Conservation (phyloP, 495 filamentous ascomycete species). For the Rostrohypoxylon terebratum region DNA sequence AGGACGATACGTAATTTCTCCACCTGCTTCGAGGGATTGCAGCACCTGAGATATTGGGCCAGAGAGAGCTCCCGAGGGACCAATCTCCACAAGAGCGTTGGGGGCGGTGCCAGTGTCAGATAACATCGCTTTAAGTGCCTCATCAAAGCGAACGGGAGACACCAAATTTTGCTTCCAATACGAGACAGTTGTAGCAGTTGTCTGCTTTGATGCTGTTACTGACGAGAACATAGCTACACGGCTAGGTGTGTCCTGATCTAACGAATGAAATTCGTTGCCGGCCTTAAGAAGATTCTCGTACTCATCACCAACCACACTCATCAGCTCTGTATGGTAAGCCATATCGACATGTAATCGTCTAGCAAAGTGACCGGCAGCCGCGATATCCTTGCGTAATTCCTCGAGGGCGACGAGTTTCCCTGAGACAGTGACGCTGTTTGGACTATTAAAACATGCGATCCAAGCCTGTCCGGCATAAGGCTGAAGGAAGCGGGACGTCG, state of each 20-base stretch:
- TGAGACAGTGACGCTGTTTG: conserved; percentile 68
- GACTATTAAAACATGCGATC: conserved; percentile 65
- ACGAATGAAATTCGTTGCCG: background rate
- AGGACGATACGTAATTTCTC: conserved; percentile 40
- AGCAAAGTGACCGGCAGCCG: conserved; percentile 60
- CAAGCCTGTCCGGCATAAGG: conserved; percentile 29
- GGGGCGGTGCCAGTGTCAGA: conserved; percentile 14
- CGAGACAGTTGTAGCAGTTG: conserved; percentile 13
- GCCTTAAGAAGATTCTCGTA: conserved; percentile 37
- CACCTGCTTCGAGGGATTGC: conserved; percentile 11
- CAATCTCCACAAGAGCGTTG: conserved; percentile 62
- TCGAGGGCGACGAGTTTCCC: conserved; percentile 61
- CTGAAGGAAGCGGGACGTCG: conserved; percentile 51
- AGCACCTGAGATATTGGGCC: conserved; percentile 58
- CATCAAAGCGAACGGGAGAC: conserved; percentile 52
- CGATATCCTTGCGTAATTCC: conserved; percentile 55
- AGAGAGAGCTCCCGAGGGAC: conserved; percentile 60
- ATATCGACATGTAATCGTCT: conserved; percentile 65
- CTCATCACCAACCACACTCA: conserved; percentile 58
- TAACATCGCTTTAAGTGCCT: conserved; percentile 38
- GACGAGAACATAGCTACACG: conserved; percentile 51
- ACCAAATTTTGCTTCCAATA: conserved; percentile 54
- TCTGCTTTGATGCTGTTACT: conserved; percentile 37
- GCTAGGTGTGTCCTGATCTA: conserved; percentile 12
- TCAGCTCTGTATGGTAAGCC: conserved; percentile 74